These are phyloP conservation scores for Xerocomus spinulosus DNA, from an alignment of 768 basidiomycete species.

Conservation along the genomic window DNA sequence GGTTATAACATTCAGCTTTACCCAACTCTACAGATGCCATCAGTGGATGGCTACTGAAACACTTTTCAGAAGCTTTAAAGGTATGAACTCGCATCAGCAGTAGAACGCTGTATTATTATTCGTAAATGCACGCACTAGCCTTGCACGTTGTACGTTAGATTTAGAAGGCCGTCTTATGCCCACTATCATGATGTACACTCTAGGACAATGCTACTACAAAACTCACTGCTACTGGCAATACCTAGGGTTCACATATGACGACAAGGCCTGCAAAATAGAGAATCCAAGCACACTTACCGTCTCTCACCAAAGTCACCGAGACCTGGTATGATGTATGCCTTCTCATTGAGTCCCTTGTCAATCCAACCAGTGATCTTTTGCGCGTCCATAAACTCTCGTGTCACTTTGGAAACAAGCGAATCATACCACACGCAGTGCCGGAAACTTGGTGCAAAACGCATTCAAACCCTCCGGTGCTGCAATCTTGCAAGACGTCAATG, in stretches of 20 bases:
- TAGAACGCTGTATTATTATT: not conserved
- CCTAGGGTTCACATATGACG: conserved; percentile 3
- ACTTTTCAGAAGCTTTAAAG: not conserved
- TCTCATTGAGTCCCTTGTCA: conserved; percentile 87
- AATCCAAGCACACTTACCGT: conserved; percentile 42
- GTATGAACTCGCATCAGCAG: not conserved
- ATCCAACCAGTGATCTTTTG: conserved; percentile 91
- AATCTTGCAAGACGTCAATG: conserved; percentile 49
- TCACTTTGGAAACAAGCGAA: not conserved
- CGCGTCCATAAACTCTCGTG: not conserved
- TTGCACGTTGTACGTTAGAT: not conserved
- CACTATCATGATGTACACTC: no score
- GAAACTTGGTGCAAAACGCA: conserved; percentile 73
- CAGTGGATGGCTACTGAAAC: conserved; percentile 6
- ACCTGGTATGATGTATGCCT: conserved; percentile 87
- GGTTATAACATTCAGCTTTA: not conserved
- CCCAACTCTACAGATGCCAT: conserved; percentile 9
- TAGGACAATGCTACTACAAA: not conserved
- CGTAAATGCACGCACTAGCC: not conserved
- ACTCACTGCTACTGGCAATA: conserved; percentile 21
- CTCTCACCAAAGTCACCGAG: conserved; percentile 97
- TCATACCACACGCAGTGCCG: conserved; percentile 72
- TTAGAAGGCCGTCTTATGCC: not conserved
- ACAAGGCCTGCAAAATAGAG: not conserved
- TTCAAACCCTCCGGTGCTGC: conserved; percentile 86